phyloP scores from a whole-genome alignment of 495 filamentous ascomycete species.

The Pseudomonodictys pantanalensis region DNA sequence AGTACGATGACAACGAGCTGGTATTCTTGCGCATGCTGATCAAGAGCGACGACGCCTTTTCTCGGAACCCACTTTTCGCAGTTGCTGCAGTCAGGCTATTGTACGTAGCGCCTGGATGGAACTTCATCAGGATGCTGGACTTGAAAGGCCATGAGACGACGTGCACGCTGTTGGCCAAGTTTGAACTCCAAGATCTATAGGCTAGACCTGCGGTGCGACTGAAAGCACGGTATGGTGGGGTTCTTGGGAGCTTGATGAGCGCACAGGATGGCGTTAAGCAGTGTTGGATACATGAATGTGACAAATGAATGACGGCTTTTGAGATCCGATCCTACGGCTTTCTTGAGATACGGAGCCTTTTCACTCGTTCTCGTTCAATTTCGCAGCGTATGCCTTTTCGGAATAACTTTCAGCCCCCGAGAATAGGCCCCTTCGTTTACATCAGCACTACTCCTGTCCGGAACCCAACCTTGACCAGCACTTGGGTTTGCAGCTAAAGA shows the following conservation, averaged over 20 bases:
- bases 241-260: background rate
- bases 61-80: constrained; percentile 49
- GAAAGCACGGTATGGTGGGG: background rate
- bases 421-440: too few species aligned
- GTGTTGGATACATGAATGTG: background rate
- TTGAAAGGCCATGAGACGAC: constrained; percentile 51
- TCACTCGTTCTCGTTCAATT: too few species aligned
- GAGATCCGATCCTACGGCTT: too few species aligned
- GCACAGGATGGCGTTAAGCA: background rate
- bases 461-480: too few species aligned
- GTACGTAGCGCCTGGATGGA: constrained; percentile 51
- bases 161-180: constrained; percentile 51
- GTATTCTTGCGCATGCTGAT: constrained; percentile 53
- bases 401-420: too few species aligned
- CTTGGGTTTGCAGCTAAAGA: too few species aligned
- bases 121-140: constrained; percentile 54
- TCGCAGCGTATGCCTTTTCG: too few species aligned
- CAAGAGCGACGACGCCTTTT: constrained; percentile 54
- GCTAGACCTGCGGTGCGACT: background rate
- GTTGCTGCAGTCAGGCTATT: constrained; percentile 48
- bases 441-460: too few species aligned
- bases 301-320: too few species aligned
- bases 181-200: constrained; percentile 44
- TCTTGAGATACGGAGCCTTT: too few species aligned
- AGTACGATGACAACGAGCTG: constrained; percentile 54